Evolutionary conservation across 2,329 filamentous ascomycete genomes (phyloP).

Genomic region (Phyllosticta paracitricarpa): DNA sequence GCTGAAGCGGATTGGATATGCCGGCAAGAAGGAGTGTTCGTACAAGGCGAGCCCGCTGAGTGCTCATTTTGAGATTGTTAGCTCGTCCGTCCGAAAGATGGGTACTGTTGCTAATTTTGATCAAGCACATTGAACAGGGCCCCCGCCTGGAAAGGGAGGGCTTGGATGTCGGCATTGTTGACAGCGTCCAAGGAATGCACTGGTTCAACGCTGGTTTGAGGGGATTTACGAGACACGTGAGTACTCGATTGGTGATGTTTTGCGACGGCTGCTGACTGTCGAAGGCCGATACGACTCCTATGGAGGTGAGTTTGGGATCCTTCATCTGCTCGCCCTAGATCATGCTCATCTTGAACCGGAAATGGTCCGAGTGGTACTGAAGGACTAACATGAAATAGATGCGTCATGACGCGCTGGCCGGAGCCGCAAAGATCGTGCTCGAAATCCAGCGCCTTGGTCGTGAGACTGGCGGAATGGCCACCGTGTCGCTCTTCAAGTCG

Average conservation of each 20-base stretch:
- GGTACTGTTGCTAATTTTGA: background rate
- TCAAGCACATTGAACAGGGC: conserved; percentile 6
- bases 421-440: background rate
- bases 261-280: background rate
- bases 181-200: conserved; percentile 9
- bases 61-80: conserved; percentile 9
- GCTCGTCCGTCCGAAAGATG: background rate
- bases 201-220: conserved; percentile 4
- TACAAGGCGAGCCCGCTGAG: background rate
- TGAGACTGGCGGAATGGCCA: background rate
- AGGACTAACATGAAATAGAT: background rate
- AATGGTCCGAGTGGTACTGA: background rate
- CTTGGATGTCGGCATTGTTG: conserved; percentile 6
- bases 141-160: conserved; percentile 7
- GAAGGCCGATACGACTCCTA: conserved; percentile 1
- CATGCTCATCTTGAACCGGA: too few species aligned
- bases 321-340: too few species aligned
- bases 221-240: background rate
- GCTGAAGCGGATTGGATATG: conserved; percentile 23
- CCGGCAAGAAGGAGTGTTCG: conserved; percentile 15
- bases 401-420: background rate
- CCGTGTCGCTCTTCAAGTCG: conserved; percentile 1
- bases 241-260: background rate
- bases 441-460: conserved; percentile 1
- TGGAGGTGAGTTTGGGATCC: background rate